Conservation (phyloP, 345 rosid genomes). For the Syzygium oleosum region DNA sequence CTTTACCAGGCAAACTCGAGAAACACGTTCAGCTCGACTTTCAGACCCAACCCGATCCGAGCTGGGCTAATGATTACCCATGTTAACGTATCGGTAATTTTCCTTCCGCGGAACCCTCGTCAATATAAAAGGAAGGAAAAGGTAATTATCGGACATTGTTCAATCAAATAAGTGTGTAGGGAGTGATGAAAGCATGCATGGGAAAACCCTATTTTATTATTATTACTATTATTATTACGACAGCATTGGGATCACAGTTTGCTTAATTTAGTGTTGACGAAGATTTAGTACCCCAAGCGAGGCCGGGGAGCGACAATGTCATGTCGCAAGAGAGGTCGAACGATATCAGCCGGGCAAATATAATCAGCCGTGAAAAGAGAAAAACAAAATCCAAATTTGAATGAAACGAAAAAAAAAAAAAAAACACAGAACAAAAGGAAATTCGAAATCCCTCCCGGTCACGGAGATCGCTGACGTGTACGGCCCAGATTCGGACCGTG, state of each 20-base stretch:
- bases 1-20: background rate
- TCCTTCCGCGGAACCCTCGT: too few species aligned
- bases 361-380: background rate
- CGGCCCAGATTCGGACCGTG: conserved; percentile 47
- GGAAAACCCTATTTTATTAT: background rate
- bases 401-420: background rate
- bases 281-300: background rate
- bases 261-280: background rate
- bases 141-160: background rate
- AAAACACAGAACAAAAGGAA: too few species aligned
- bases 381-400: background rate
- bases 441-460: background rate
- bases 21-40: background rate
- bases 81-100: background rate
- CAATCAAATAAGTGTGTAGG: background rate
- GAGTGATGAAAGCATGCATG: background rate
- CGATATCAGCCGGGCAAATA: background rate
- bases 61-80: background rate
- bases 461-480: conserved; percentile 68
- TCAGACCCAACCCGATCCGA: background rate
- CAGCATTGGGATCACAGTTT: background rate
- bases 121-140: background rate
- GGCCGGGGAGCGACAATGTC: too few species aligned
- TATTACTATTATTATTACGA: too few species aligned
- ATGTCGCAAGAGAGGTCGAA: background rate